A percentile compares a stretch with the other conserved stretches of the same genome.
These are phyloP conservation scores for Thelonectria olida DNA, from an alignment of 2,329 filamentous ascomycete genomes.

Conservation along the genomic window DNA sequence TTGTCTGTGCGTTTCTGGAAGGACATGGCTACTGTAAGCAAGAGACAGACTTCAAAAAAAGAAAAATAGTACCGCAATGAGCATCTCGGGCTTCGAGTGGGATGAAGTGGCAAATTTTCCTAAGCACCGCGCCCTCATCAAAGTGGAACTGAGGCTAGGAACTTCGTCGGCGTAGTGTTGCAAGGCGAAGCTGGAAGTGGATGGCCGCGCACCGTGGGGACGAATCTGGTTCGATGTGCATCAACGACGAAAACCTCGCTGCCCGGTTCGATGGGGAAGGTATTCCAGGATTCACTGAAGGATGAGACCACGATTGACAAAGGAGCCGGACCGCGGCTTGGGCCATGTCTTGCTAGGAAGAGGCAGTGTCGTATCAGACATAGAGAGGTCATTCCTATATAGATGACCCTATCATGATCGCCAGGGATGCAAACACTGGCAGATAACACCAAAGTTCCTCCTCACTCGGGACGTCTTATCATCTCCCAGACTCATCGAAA, in stretches of 20 bases:
- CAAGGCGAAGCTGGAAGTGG: background rate
- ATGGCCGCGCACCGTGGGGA: background rate
- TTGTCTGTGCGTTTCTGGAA: background rate
- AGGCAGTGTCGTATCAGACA: no score
- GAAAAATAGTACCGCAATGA: no score
- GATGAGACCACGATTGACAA: background rate
- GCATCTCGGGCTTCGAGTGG: conserved; percentile 2
- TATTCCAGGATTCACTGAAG: background rate
- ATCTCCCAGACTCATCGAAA: background rate
- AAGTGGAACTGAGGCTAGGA: background rate
- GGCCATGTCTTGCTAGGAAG: no score
- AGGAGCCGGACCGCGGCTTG: background rate
- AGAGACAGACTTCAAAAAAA: no score
- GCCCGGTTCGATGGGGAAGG: background rate
- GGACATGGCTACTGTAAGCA: background rate
- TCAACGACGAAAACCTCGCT: background rate
- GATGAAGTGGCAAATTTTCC: background rate
- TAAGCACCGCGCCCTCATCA: no score
- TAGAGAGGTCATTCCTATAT: background rate
- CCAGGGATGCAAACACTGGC: no score
- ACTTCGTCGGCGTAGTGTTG: background rate
- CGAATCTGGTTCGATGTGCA: background rate
- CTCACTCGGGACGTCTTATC: background rate
- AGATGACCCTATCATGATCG: background rate
- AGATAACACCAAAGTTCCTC: no score